Evolutionary conservation across 2,329 filamentous ascomycete species (phyloP), one percentile per base, ranked within the genome.

Genomic region (Aspergillus thermomutatus): DNA sequence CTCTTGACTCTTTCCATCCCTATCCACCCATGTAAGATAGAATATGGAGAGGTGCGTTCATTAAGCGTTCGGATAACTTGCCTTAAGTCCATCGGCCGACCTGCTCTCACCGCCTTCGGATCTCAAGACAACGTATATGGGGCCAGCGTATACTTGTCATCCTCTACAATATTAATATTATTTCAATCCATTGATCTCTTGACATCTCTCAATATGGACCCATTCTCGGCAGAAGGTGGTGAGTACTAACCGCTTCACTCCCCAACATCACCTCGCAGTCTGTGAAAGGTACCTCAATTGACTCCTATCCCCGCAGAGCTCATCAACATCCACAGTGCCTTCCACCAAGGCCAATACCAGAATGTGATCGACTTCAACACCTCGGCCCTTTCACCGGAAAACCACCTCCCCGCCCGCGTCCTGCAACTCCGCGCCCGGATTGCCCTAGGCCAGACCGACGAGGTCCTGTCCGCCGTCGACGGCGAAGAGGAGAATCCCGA

Each of bases 281-380:
- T 37, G 3, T 1, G 31, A 17, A 37, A 17, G 3, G 31, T 54
- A 58, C 58, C 26, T 23, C 25, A 37, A 34, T 53, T 47, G 61
- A 64, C 69, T 63, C 66, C 37, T 46, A 14, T 46, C 23, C 4
- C 19, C 40, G 23, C 68, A 85, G 85, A 87, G 75, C 83, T 87
- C 67, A 81, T 87, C 70, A 87, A 85, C 78, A 84, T 87, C 70
- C 83, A 86, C 77, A 86, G 82, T 68, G 83, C 84, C 71, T 87
- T 86, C 77, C 81, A 86, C 75, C 83, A 85, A 75, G 92, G 90
- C 71, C 92, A 96, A 80, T 96, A 91, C 82, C 84, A 90, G 70
- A 82, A 88, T 70, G 92, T 95, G 62, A 76, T 95, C 75, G 88
- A 94, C 78, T 96, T 92, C 77, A 89, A 95, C 75, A 88, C 87